Evolutionary conservation across 202 grass and related monocot species (phyloP).

Genomic region (Carex arenaria): DNA sequence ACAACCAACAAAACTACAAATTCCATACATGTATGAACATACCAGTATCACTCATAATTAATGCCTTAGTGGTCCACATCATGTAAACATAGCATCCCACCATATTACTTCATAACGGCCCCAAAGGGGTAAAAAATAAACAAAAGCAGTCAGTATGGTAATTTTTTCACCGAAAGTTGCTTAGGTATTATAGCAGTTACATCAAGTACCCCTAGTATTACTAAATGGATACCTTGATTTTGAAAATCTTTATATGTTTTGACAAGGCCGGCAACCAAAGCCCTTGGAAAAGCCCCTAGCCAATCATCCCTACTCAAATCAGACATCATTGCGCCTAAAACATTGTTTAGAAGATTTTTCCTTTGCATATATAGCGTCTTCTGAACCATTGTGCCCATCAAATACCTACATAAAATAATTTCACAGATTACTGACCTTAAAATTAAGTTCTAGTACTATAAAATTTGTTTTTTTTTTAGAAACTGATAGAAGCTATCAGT

Average conservation of each 20-base stretch:
- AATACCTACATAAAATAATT: constrained; percentile 50
- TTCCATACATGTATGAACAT: neutral
- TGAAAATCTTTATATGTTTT: constrained; percentile 97
- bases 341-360: constrained; percentile 81
- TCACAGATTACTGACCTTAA: neutral
- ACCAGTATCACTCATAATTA: neutral
- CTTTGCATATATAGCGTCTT: constrained; percentile 78
- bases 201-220: neutral
- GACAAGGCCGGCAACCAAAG: constrained; percentile 80
- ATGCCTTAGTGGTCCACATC: neutral
- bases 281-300: constrained; percentile 76
- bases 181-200: neutral
- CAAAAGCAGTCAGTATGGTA: neutral
- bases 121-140: neutral
- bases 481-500: too few species aligned
- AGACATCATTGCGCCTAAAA: constrained; percentile 64
- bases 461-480: too few species aligned
- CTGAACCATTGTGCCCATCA: constrained; percentile 90
- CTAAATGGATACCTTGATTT: constrained; percentile 36
- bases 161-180: neutral
- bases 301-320: constrained; percentile 79
- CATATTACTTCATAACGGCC: neutral
- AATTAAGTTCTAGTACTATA: too few species aligned
- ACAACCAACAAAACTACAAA: neutral
- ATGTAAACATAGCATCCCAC: neutral